Base-by-base conservation (phyloP, 495 filamentous ascomycete genomes). In the Lasiosphaeria hispida region DNA sequence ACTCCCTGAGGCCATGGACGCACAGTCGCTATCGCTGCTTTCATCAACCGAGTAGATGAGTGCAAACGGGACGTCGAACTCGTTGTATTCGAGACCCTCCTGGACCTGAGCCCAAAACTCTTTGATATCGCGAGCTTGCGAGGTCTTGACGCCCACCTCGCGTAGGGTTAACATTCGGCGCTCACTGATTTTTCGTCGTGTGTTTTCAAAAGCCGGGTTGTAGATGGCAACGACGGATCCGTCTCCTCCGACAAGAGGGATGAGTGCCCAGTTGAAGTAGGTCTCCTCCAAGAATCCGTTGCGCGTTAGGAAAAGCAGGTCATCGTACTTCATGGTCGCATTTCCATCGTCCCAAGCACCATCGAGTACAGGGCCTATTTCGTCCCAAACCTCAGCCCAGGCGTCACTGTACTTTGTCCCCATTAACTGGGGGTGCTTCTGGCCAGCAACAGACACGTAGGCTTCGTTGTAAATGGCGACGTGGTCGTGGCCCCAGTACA, bases 271-370 rank as follows among this genome's bases (percentile, higher is more conserved):
- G 53, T 80, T 81, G 68, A 88, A 88, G 63, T 83, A 87, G 0
- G 84, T 81, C 67, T 90, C 87, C 68, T 90, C 87, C 7, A 87
- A 60, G 50, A 77, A 86, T 3, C 77, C 78, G 47, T 83, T 75
- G 13, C 87, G 77, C 44, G 75, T 76, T 15, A 89, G 72, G 63
- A 88, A 87, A 4, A 89, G 69, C 48, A 79, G 77, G 63, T 89
- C 87, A 63, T 89, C 86, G 60, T 89, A 81, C 65, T 89, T 89
- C 86, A 89, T 87, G 5, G 83, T 89, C 3, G 86, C 84, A 64
- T 86, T 78, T 4, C 86, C 87, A 3, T 80, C 83, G 33, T 72
- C 58, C 63, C 73, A 77, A 0, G 86, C 87, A 57, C 68, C 79
- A 4, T 75, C 70, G 57, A 90, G 83, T 2, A 86, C 74, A 7